Percentiles rank a stretch among this genome's conserved stretches.
Evolutionary conservation across 2,329 filamentous ascomycete genomes (phyloP).

Genomic region (Acephala macrosclerotiorum): DNA sequence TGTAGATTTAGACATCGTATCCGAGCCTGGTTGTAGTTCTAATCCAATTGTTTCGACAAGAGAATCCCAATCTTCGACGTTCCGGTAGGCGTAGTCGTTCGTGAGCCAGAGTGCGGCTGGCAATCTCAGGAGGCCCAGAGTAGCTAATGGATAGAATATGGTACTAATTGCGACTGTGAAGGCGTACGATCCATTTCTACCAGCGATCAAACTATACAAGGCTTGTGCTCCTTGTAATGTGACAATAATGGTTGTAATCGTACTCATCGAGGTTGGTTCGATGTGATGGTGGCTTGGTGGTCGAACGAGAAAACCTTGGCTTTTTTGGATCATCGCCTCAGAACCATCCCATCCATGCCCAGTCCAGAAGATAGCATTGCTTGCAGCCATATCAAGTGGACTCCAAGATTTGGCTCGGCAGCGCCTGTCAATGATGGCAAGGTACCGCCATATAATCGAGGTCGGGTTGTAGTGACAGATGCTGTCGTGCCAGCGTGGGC

Average conservation of each 20-base stretch:
- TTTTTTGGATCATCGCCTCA: slow-evolving; percentile 39
- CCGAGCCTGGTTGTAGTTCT: neutral
- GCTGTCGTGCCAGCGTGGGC: slow-evolving; percentile 43
- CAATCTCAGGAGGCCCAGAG: slow-evolving; percentile 37
- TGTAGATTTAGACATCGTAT: neutral
- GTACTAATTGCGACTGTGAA: slow-evolving; percentile 20
- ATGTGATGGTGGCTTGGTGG: neutral
- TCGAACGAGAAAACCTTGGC: slow-evolving; percentile 1
- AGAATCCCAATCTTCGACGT: neutral
- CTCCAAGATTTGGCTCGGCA: slow-evolving; percentile 43
- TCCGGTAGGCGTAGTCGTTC: slow-evolving; percentile 5
- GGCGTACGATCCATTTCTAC: neutral
- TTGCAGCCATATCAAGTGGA: slow-evolving; percentile 40
- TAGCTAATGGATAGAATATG: slow-evolving; percentile 37
- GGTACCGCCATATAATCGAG: slow-evolving; percentile 48
- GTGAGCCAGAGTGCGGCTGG: slow-evolving; percentile 37
- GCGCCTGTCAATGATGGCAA: slow-evolving; percentile 45
- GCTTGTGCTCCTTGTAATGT: slow-evolving; percentile 31
- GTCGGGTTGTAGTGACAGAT: slow-evolving; percentile 46
- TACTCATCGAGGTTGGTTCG: neutral
- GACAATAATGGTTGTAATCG: slow-evolving; percentile 35
- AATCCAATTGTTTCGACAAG: neutral
- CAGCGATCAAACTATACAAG: neutral
- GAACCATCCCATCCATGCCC: slow-evolving; percentile 45
- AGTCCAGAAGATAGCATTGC: slow-evolving; percentile 47